These are phyloP conservation scores for Cystobasidium sp. DNA, from an alignment of 1,284 basidiomycete species.

Conservation along the genomic window DNA sequence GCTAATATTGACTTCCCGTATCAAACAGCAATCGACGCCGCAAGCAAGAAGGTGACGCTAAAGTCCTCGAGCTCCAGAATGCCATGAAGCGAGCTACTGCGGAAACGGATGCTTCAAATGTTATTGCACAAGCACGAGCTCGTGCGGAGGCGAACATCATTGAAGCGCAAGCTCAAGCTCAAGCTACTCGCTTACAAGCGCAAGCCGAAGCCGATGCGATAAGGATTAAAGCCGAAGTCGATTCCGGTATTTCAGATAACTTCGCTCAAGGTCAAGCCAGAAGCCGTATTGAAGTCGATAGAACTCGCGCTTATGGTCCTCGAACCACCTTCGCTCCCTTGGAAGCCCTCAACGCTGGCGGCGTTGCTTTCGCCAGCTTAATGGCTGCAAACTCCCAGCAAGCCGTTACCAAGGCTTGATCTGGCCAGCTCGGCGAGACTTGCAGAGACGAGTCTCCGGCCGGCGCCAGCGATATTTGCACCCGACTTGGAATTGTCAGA, in stretches of 20 bases:
- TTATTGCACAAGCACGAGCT: constrained; percentile 66
- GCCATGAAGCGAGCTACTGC: constrained; percentile 64
- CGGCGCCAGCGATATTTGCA: too few relatives aligned
- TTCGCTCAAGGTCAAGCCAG: constrained; percentile 77
- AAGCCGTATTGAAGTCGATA: constrained; percentile 67
- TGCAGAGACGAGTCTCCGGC: too few relatives aligned
- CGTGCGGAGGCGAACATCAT: constrained; percentile 41
- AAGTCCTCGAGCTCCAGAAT: constrained; percentile 44
- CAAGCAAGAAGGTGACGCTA: constrained; percentile 69
- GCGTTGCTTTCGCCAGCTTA: constrained; percentile 21
- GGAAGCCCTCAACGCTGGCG: constrained; percentile 58
- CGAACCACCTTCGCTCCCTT: constrained; percentile 72
- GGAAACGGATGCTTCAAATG: constrained; percentile 69
- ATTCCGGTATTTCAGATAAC: constrained; percentile 65
- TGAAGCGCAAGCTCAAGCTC: constrained; percentile 62
- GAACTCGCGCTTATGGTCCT: constrained; percentile 68
- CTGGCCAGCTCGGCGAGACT: too few relatives aligned
- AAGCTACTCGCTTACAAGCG: constrained; percentile 71
- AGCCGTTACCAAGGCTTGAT: not conserved
- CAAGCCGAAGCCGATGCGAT: constrained; percentile 73
- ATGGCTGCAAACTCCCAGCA: constrained; percentile 7
- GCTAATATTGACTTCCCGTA: constrained; percentile 56
- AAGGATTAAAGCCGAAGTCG: constrained; percentile 67
- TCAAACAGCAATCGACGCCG: constrained; percentile 70
- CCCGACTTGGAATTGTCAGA: too few relatives aligned